Percentiles rank a stretch among this genome's conserved stretches.
Conservation (phyloP, 2,329 filamentous ascomycete species). For the Salinomyces thailandicus region DNA sequence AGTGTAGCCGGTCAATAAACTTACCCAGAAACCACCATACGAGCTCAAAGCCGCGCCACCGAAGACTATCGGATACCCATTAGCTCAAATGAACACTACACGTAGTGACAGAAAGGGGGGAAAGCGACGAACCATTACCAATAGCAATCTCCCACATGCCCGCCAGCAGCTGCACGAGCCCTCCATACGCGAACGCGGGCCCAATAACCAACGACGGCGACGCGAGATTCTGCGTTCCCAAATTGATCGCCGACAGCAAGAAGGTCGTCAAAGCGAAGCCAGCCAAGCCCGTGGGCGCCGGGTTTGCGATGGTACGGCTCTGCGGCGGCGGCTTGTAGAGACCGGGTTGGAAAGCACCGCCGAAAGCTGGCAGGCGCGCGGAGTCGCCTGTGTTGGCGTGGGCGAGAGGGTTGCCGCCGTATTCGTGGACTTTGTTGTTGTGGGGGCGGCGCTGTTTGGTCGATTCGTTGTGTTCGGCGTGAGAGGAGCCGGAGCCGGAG, state of each 20-base stretch:
- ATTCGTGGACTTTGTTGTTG: conserved; percentile 10
- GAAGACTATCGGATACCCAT: conserved; percentile 34
- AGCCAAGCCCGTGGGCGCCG: conserved; percentile 63
- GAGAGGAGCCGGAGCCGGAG: background rate
- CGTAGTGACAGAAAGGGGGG: conserved; percentile 7
- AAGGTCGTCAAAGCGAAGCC: conserved; percentile 80
- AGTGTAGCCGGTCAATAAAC: too few relatives aligned
- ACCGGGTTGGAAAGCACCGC: conserved; percentile 64
- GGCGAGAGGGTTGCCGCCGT: conserved; percentile 38
- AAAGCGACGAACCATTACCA: conserved; percentile 47
- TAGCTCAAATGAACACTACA: conserved; percentile 1
- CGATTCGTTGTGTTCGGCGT: background rate
- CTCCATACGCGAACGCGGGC: conserved; percentile 64
- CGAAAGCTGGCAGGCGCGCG: conserved; percentile 48
- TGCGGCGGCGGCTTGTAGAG: conserved; percentile 46
- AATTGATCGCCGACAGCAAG: conserved; percentile 64
- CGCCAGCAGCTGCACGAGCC: conserved; percentile 65
- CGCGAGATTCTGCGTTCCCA: conserved; percentile 50
- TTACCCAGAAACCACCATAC: background rate
- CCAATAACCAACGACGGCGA: conserved; percentile 57
- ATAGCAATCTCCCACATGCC: conserved; percentile 89
- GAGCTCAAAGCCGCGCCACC: conserved; percentile 72
- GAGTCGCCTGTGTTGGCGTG: conserved; percentile 36
- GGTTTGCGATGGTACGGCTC: conserved; percentile 71
- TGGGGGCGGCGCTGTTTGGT: background rate